Conservation (phyloP, 306 rosid genomes). For the Trifolium subterraneum region DNA sequence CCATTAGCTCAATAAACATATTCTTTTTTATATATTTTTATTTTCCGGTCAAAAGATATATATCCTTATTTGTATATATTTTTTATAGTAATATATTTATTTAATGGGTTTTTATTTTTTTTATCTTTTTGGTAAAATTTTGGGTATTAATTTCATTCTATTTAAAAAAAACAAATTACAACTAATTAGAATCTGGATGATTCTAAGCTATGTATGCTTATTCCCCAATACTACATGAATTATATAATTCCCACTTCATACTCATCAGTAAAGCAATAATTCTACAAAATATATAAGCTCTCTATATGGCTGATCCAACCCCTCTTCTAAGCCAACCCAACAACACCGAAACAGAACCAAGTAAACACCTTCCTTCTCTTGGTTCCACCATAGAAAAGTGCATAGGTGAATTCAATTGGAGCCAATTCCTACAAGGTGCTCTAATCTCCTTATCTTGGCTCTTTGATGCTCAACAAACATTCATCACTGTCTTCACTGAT, state of each 20-base stretch:
- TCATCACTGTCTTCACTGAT: constrained; percentile 64
- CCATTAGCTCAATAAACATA: background rate
- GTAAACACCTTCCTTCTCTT: constrained; percentile 49
- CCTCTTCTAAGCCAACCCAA: constrained; percentile 12
- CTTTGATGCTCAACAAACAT: constrained; percentile 71
- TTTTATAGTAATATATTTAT: background rate
- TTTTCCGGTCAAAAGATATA: too few relatives aligned
- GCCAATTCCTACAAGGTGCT: constrained; percentile 58
- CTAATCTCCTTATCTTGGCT: constrained; percentile 60
- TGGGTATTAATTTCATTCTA: too few relatives aligned
- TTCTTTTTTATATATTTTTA: background rate
- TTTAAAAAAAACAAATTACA: background rate
- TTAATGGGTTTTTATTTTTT: background rate
- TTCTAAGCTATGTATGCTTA: background rate
- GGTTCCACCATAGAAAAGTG: constrained; percentile 55
- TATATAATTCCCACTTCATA: too few relatives aligned
- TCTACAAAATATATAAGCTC: background rate
- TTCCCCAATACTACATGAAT: background rate
- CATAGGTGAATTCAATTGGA: constrained; percentile 52
- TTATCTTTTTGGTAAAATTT: too few relatives aligned
- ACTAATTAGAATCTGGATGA: background rate
- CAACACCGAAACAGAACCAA: constrained; percentile 19
- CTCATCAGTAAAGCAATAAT: too few relatives aligned
- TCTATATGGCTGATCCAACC: background rate
- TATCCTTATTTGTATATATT: background rate